Evolutionary conservation across 345 rosid genomes (phyloP).

Genomic region (Excoecaria cochinchinensis): DNA sequence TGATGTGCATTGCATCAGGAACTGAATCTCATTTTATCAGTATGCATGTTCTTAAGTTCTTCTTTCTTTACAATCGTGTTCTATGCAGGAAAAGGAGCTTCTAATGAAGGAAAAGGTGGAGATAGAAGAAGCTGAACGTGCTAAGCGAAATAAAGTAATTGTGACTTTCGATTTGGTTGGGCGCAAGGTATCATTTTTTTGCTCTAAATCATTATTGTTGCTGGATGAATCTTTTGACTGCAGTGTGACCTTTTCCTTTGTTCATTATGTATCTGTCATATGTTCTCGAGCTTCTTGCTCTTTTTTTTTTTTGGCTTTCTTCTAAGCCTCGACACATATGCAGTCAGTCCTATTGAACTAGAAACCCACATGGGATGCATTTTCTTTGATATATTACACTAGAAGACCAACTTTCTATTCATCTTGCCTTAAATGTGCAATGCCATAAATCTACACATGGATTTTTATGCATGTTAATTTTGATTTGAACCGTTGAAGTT

Average conservation of each 20-base stretch:
- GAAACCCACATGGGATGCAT: not conserved
- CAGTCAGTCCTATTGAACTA: not conserved
- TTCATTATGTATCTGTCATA: not conserved
- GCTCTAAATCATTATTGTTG: slow-evolving; percentile 2
- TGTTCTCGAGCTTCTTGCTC: not conserved
- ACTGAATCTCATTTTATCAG: not conserved
- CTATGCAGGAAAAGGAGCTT: slow-evolving; percentile 77
- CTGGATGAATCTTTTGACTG: not conserved
- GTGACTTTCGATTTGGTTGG: slow-evolving; percentile 93
- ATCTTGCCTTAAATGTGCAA: not conserved
- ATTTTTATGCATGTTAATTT: not conserved
- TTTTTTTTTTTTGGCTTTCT: not conserved
- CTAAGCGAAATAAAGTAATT: slow-evolving; percentile 68
- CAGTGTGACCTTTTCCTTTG: not conserved
- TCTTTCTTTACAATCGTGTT: not conserved
- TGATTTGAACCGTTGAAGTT: not conserved
- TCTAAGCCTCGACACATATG: not conserved
- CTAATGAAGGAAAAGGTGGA: slow-evolving; percentile 73
- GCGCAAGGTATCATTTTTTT: slow-evolving; percentile 62
- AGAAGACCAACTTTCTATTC: slow-evolving; percentile 5
- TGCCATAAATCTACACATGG: not conserved
- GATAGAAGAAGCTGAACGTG: slow-evolving; percentile 75
- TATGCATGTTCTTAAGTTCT: not conserved
- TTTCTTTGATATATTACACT: not conserved
- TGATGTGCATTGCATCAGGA: not conserved